These are phyloP conservation scores for Nakazawaea anatomiae DNA, from an alignment of 805 yeast genomes.

Conservation along the genomic window DNA sequence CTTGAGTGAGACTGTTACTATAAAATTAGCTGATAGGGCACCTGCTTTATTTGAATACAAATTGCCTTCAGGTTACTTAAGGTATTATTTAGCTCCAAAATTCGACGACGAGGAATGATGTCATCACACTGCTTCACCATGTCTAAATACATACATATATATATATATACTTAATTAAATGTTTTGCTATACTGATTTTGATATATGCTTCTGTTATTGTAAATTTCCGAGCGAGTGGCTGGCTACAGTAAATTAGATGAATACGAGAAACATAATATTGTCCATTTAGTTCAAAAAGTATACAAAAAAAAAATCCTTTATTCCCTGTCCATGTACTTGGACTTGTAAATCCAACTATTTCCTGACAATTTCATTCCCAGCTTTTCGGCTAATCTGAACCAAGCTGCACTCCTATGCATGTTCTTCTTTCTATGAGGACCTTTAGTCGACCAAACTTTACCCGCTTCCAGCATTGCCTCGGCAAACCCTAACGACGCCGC, in stretches of 20 bases:
- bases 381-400: conserved; percentile 61
- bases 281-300: background rate
- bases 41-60: conserved; percentile 94
- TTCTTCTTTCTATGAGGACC: conserved; percentile 53
- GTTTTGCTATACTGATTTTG: background rate
- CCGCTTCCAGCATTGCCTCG: conserved; percentile 66
- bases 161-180: background rate
- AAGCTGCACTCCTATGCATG: conserved; percentile 55
- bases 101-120: conserved; percentile 80
- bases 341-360: conserved; percentile 70
- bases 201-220: no score
- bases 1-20: conserved; percentile 68
- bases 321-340: conserved; percentile 39
- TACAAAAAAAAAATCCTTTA: background rate
- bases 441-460: conserved; percentile 57
- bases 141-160: background rate
- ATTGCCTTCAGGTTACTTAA: conserved; percentile 85
- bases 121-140: background rate
- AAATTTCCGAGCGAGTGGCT: no score
- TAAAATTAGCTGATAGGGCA: conserved; percentile 82
- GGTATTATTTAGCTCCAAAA: conserved; percentile 97
- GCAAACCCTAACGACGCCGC: conserved; percentile 64
- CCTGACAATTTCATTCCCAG: conserved; percentile 60
- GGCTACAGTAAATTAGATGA: no score
- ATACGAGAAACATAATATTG: background rate